These are phyloP conservation scores for Amyloporia xantha DNA, from an alignment of 768 basidiomycete genomes.

Conservation along the genomic window DNA sequence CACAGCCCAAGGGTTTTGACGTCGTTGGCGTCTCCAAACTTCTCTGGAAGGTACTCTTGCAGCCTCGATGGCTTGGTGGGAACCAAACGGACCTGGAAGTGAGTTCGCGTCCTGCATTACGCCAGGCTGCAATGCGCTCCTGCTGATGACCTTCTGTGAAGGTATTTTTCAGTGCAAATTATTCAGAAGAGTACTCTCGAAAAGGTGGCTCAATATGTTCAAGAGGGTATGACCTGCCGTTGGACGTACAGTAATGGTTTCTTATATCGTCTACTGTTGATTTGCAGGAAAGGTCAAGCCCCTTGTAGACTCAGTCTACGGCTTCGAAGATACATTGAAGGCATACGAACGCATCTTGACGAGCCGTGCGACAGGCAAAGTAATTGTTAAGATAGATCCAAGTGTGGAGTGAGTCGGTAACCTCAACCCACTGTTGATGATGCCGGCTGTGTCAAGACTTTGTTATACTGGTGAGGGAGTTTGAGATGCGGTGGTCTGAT, in stretches of 20 bases:
- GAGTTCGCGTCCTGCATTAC: constrained; percentile 18
- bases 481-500: too few relatives aligned
- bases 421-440: too few relatives aligned
- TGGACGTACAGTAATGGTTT: background rate
- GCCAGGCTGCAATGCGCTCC: too few relatives aligned
- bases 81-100: constrained; percentile 40
- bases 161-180: constrained; percentile 26
- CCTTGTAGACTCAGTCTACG: constrained; percentile 51
- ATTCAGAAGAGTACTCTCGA: constrained; percentile 22
- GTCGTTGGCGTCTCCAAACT: constrained; percentile 24
- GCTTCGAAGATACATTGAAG: constrained; percentile 47
- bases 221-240: background rate
- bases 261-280: background rate
- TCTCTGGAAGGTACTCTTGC: constrained; percentile 28
- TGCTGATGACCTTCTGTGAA: constrained; percentile 19
- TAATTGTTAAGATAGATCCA: constrained; percentile 47
- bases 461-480: too few relatives aligned
- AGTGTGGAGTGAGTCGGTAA: constrained; percentile 11
- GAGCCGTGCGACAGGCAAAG: constrained; percentile 54
- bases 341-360: constrained; percentile 61
- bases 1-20: constrained; percentile 30
- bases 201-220: background rate
- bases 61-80: constrained; percentile 51
- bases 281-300: constrained; percentile 44
- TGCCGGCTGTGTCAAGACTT: too few relatives aligned